phyloP scores from a whole-genome alignment of 352 stramenopile genomes.

The Pythium myriotylum region DNA sequence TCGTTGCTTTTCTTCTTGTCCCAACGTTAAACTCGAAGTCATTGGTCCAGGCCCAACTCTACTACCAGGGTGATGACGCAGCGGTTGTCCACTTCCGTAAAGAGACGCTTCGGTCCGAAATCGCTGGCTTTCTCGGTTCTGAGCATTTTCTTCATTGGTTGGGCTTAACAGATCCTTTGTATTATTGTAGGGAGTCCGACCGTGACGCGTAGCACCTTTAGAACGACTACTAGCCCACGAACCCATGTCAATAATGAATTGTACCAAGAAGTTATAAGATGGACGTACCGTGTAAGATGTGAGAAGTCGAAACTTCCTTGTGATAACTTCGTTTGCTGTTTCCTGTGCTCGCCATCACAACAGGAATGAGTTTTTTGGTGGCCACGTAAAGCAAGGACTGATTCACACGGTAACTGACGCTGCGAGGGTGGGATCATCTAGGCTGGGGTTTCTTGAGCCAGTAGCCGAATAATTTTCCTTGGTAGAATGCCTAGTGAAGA shows the following conservation, averaged over 20 bases:
- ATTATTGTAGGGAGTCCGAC: conserved; percentile 37
- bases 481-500: conserved; percentile 25
- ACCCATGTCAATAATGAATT: no score
- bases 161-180: conserved; percentile 32
- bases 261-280: no score
- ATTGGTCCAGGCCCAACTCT: background rate
- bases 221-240: conserved; percentile 22
- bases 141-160: background rate
- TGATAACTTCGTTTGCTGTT: conserved; percentile 15
- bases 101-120: conserved; percentile 49
- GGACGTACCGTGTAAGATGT: conserved; percentile 39
- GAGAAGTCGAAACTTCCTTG: conserved; percentile 46
- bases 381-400: background rate
- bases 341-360: conserved; percentile 7
- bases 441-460: background rate
- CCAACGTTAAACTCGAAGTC: conserved; percentile 30
- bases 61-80: background rate
- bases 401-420: conserved; percentile 1
- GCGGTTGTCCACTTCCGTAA: conserved; percentile 35
- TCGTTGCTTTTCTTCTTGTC: conserved; percentile 55
- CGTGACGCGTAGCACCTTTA: conserved; percentile 45
- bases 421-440: conserved; percentile 1
- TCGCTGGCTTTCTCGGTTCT: conserved; percentile 1
- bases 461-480: background rate
- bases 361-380: background rate